Evolutionary conservation across 1,284 basidiomycete genomes (phyloP).

Genomic region (Serendipita sp.): DNA sequence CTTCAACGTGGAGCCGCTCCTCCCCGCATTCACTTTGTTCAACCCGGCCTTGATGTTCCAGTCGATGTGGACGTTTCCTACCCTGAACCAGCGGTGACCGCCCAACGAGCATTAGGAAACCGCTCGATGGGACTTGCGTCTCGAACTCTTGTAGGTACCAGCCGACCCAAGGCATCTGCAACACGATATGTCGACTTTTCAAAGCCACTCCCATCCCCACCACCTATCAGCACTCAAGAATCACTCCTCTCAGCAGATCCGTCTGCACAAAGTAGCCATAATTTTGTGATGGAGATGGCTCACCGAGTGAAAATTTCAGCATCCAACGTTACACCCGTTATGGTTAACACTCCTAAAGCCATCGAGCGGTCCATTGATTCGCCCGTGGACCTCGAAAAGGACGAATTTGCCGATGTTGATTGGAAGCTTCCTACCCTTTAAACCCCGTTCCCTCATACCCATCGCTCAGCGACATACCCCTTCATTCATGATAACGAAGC

Average conservation of each 20-base stretch:
- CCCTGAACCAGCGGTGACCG: not conserved
- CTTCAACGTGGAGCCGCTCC: not conserved
- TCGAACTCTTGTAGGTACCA: constrained; percentile 3
- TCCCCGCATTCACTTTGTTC: not conserved
- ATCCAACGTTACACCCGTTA: not conserved
- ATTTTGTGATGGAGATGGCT: not conserved
- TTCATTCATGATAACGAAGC: not conserved
- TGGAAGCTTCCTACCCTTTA: not conserved
- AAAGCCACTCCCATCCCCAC: not conserved
- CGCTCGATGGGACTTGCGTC: not conserved
- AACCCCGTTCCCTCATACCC: not conserved
- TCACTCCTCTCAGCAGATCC: not conserved
- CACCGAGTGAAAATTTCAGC: not conserved
- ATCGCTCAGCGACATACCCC: not conserved
- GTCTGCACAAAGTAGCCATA: not conserved
- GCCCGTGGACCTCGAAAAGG: not conserved
- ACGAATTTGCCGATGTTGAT: not conserved
- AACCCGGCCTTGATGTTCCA: not conserved
- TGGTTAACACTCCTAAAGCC: not conserved
- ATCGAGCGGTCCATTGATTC: not conserved
- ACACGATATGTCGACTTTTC: not conserved
- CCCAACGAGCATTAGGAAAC: not conserved
- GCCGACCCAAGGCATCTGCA: not conserved
- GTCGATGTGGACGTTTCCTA: not conserved
- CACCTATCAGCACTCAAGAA: not conserved